A percentile compares a stretch with the other conserved stretches of the same genome.
These are phyloP conservation scores for Cytospora paraplurivora DNA, from an alignment of 2,329 filamentous ascomycete species.

Conservation along the genomic window DNA sequence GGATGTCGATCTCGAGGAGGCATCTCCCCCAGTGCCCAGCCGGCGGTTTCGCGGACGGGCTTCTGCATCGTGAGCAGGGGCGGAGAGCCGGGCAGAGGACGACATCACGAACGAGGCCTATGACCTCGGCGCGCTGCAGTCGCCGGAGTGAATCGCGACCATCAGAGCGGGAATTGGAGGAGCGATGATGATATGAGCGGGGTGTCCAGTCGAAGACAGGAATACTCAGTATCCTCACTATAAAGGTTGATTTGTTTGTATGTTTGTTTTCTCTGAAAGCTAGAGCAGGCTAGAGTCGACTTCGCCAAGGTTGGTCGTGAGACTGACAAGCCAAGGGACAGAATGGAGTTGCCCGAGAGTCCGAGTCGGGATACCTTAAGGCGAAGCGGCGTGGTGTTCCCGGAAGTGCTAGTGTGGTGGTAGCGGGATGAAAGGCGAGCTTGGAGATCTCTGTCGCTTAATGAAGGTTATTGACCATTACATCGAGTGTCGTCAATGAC, in stretches of 20 bases:
- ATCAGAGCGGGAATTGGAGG: slow-evolving; percentile 32
- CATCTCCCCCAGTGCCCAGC: slow-evolving; percentile 39
- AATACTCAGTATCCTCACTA: neutral
- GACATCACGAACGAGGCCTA: slow-evolving; percentile 40
- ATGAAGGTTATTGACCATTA: neutral
- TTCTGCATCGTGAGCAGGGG: slow-evolving; percentile 46
- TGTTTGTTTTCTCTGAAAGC: neutral
- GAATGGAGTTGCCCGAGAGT: neutral
- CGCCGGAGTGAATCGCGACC: slow-evolving; percentile 30
- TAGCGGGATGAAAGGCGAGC: slow-evolving; percentile 17
- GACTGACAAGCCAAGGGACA: slow-evolving; percentile 14
- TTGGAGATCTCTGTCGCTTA: neutral
- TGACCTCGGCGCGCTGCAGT: slow-evolving; percentile 36
- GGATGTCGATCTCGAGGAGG: slow-evolving; percentile 35
- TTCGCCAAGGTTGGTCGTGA: slow-evolving; percentile 1
- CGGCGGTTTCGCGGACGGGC: slow-evolving; percentile 56
- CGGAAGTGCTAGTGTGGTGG: slow-evolving; percentile 14
- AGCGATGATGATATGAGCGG: slow-evolving; percentile 11
- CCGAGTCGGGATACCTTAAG: slow-evolving; percentile 4
- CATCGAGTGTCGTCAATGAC: slow-evolving; percentile 9
- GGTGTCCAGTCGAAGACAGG: neutral
- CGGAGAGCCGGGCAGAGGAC: slow-evolving; percentile 48
- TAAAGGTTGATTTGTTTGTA: neutral
- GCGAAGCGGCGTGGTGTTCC: neutral
- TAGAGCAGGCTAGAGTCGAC: neutral